A percentile compares a stretch with the other conserved stretches of the same genome.
These are phyloP conservation scores for Sugiyamaella pinicola DNA, from an alignment of 1,139 yeast genomes.

Conservation along the genomic window DNA sequence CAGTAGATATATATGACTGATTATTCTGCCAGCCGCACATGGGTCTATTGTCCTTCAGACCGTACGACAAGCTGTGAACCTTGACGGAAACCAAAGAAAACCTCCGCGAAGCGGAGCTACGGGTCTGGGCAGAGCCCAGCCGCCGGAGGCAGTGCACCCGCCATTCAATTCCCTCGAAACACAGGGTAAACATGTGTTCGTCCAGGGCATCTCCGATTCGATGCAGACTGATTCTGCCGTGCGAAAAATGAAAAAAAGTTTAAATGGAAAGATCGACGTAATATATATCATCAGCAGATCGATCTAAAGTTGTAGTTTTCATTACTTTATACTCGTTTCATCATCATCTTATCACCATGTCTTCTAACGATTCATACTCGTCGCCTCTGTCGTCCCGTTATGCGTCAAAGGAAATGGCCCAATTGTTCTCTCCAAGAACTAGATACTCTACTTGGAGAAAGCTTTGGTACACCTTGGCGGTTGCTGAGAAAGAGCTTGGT, in stretches of 20 bases:
- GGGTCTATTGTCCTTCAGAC: too few relatives aligned
- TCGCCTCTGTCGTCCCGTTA: conserved; percentile 96
- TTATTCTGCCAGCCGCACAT: too few relatives aligned
- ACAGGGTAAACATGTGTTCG: too few relatives aligned
- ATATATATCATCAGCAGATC: not conserved
- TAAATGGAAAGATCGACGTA: not conserved
- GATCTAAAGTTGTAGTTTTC: not conserved
- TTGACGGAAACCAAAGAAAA: too few relatives aligned
- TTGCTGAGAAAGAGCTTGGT: conserved; percentile 93
- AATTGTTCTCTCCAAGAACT: conserved; percentile 86
- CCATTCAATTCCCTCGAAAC: too few relatives aligned
- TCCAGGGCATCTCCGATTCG: too few relatives aligned
- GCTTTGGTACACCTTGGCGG: conserved; percentile 93
- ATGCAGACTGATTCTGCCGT: conserved; percentile 5
- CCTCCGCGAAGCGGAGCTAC: conserved; percentile 2
- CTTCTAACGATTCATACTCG: conserved; percentile 53
- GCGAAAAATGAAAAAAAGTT: not conserved
- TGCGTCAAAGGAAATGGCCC: conserved; percentile 97
- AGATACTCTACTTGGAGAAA: conserved; percentile 98
- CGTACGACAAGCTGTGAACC: too few relatives aligned
- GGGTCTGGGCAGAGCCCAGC: too few relatives aligned
- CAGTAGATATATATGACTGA: too few relatives aligned
- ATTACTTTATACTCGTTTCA: not conserved
- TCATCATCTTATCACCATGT: conserved; percentile 23
- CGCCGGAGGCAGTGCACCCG: too few relatives aligned